Evolutionary conservation across 1,139 yeast genomes (phyloP).

Genomic region (Suhomyces taliae): DNA sequence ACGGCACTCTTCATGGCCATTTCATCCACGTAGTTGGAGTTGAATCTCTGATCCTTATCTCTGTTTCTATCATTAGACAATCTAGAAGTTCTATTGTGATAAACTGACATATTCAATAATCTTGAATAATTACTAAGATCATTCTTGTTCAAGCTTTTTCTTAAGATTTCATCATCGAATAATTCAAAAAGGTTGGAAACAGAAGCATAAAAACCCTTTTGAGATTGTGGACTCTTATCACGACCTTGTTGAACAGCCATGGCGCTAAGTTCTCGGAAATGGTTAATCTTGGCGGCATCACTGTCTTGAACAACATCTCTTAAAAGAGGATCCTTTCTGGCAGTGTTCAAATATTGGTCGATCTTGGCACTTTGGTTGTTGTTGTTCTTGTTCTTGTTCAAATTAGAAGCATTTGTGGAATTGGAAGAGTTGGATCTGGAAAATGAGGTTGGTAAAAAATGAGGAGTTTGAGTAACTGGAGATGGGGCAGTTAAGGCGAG

Average conservation of each 20-base stretch:
- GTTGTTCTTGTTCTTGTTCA: slow-evolving; percentile 1
- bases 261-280: slow-evolving; percentile 30
- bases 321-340: slow-evolving; percentile 26
- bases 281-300: slow-evolving; percentile 25
- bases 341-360: slow-evolving; percentile 17
- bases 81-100: slow-evolving; percentile 32
- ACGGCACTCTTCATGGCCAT: slow-evolving; percentile 33
- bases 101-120: slow-evolving; percentile 30
- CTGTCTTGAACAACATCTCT: slow-evolving; percentile 19
- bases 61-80: slow-evolving; percentile 35
- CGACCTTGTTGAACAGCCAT: slow-evolving; percentile 21
- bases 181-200: slow-evolving; percentile 23
- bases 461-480: slow-evolving; percentile 1
- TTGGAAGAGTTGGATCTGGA: slow-evolving; percentile 20
- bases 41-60: slow-evolving; percentile 40
- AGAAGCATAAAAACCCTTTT: slow-evolving; percentile 23
- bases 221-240: slow-evolving; percentile 16
- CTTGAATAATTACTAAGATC: slow-evolving; percentile 31
- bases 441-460: slow-evolving; percentile 9
- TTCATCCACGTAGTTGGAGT: slow-evolving; percentile 30
- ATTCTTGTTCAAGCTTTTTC: slow-evolving; percentile 22
- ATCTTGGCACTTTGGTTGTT: slow-evolving; percentile 13
- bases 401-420: slow-evolving; percentile 9
- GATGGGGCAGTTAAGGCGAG: slow-evolving; percentile 11
- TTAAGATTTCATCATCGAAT: slow-evolving; percentile 31